Evolutionary conservation across 1,284 basidiomycete genomes (phyloP), one percentile per base, ranked within the genome.

Genomic region (Schizophyllum commune): DNA sequence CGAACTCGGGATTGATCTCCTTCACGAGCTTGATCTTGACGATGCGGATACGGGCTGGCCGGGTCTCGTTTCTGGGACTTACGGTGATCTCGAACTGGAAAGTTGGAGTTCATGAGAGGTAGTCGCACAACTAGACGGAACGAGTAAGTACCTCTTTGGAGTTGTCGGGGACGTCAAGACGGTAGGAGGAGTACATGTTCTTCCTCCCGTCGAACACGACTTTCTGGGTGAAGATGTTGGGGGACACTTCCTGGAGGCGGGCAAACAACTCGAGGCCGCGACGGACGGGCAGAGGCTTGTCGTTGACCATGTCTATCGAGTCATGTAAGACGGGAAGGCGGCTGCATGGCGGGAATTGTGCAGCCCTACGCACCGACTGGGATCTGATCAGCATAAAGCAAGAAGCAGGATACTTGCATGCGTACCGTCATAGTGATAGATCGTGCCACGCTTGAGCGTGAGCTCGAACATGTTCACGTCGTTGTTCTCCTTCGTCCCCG

Each of bases 181-280:
- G 75, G 55, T 77, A 74, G 4, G 80, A 74, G 11, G 84, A 74
- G 68, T 89, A 91, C 63, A 92, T 70, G 64, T 91, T 92, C 71
- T 91, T 92, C 19, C 88, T 76, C 0, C 90, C 89, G 63, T 92
- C 89, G 63, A 91, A 91, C 0, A 82, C 88, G 11, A 80, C 81
- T 2, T 74, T 77, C 1, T 82, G 83, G 2, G 77, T 83, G 68
- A 86, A 86, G 8, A 89, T 73, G 13, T 80, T 71, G 0, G 85
- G 83, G 0, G 83, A 82, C 5, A 80, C 74, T 0, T 72, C 77
- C 68, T 91, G 89, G 6, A 91, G 71, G 9, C 75, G 75, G 7
- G 78, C 77, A 55, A 91, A 83, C 4, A 91, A 72, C 19, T 86
- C 82, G 77, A 90, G 78, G 64, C 89, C 90, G 3, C 88, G 71